Conservation (phyloP, 371 early-diverging fungal species). For the Cokeromyces recurvatus region DNA sequence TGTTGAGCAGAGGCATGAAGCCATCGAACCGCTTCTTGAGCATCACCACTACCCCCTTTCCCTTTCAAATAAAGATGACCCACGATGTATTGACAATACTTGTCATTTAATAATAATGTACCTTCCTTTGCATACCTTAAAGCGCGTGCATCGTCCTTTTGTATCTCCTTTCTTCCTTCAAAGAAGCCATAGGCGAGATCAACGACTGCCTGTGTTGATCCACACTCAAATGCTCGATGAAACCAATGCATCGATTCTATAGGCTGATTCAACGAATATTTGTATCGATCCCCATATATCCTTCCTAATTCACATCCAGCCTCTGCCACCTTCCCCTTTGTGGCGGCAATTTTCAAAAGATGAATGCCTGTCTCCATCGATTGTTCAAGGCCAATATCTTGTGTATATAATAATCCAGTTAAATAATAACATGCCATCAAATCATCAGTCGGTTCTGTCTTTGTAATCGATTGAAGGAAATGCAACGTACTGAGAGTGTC, state of each 20-base stretch:
- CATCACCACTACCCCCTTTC: slow-evolving; percentile 13
- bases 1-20: slow-evolving; percentile 33
- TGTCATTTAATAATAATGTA: slow-evolving; percentile 27
- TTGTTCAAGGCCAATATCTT: slow-evolving; percentile 29
- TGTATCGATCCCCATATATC: slow-evolving; percentile 39
- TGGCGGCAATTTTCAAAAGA: slow-evolving; percentile 23
- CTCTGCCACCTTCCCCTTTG: slow-evolving; percentile 17
- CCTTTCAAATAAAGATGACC: slow-evolving; percentile 32
- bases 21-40: slow-evolving; percentile 30
- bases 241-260: slow-evolving; percentile 29
- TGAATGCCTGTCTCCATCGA: slow-evolving; percentile 21
- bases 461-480: slow-evolving; percentile 4
- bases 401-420: slow-evolving; percentile 30
- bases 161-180: slow-evolving; percentile 19
- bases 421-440: slow-evolving; percentile 20
- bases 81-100: slow-evolving; percentile 43
- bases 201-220: slow-evolving; percentile 33
- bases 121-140: slow-evolving; percentile 34
- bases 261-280: slow-evolving; percentile 25
- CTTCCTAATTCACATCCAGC: slow-evolving; percentile 43
- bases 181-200: slow-evolving; percentile 40
- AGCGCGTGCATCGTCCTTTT: slow-evolving; percentile 25
- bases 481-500: slow-evolving; percentile 5
- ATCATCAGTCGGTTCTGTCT: slow-evolving; percentile 1
- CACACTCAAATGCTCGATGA: slow-evolving; percentile 31